These are phyloP conservation scores for Magnolia sinica DNA, from an alignment of 164 flowering plant species.

Conservation along the genomic window DNA sequence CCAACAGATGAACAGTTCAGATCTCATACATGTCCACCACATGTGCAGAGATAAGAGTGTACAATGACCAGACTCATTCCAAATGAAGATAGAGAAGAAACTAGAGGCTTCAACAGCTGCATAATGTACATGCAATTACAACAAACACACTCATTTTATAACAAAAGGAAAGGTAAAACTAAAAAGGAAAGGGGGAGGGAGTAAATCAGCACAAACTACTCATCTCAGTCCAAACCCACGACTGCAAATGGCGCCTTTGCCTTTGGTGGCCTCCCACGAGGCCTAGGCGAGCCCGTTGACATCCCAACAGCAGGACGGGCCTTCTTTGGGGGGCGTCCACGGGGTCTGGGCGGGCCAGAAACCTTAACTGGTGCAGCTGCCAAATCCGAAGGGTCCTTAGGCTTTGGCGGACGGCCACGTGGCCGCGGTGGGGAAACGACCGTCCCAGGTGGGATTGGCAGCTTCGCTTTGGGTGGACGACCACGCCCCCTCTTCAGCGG, in stretches of 20 bases:
- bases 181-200: too few species aligned
- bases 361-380: neutral
- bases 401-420: constrained; percentile 65
- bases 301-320: constrained; percentile 23
- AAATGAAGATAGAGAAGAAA: too few species aligned
- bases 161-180: neutral
- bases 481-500: constrained; percentile 84
- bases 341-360: constrained; percentile 25
- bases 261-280: constrained; percentile 68
- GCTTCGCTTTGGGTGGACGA: constrained; percentile 84
- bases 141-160: constrained; percentile 8
- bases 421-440: constrained; percentile 44
- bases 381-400: constrained; percentile 38
- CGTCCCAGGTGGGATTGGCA: constrained; percentile 16
- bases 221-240: constrained; percentile 21
- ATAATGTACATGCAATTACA: constrained; percentile 38
- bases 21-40: too few species aligned
- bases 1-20: too few species aligned
- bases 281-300: constrained; percentile 18
- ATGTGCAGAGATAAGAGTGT: too few species aligned
- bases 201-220: too few species aligned
- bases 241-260: constrained; percentile 30
- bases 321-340: constrained; percentile 77
- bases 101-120: constrained; percentile 3
- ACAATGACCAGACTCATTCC: too few species aligned